Evolutionary conservation across 805 yeast genomes (phyloP).

Genomic region (Hyphopichia homilentoma): DNA sequence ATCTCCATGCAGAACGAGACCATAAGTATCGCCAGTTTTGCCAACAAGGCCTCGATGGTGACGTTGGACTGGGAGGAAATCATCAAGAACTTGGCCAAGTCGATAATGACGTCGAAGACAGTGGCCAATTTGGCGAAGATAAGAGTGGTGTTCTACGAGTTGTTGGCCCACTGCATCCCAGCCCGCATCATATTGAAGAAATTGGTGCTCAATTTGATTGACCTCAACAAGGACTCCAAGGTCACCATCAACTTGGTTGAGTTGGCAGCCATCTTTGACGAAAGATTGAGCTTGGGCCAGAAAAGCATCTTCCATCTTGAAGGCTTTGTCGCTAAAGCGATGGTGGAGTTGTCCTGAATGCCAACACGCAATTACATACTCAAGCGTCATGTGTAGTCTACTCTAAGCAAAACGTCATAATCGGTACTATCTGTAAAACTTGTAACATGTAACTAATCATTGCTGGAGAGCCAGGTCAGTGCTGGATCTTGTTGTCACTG

Average conservation of each 20-base stretch:
- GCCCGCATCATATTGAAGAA: constrained; percentile 73
- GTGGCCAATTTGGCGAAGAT: constrained; percentile 60
- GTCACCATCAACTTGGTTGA: constrained; percentile 49
- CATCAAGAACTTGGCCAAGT: constrained; percentile 58
- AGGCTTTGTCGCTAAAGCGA: constrained; percentile 85
- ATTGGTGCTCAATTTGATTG: constrained; percentile 42
- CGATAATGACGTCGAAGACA: constrained; percentile 57
- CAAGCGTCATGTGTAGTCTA: too few relatives aligned
- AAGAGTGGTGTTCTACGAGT: constrained; percentile 72
- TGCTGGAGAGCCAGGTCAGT: constrained; percentile 5
- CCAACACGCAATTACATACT: not conserved
- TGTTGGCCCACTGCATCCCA: constrained; percentile 91
- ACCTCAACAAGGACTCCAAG: constrained; percentile 14
- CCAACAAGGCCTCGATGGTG: constrained; percentile 43
- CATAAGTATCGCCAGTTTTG: constrained; percentile 38
- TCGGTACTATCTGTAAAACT: too few relatives aligned
- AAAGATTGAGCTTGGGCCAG: constrained; percentile 77
- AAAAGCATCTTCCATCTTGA: constrained; percentile 93
- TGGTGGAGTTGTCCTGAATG: constrained; percentile 53
- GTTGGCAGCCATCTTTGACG: constrained; percentile 70
- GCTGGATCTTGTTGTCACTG: constrained; percentile 32
- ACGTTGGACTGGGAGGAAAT: constrained; percentile 91
- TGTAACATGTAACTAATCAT: not conserved
- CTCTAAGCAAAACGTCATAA: too few relatives aligned
- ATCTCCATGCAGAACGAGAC: constrained; percentile 65